A percentile compares a stretch with the other conserved stretches of the same genome.
Evolutionary conservation across 192 early-diverging fungal genomes (phyloP).

Genomic region (Coemansia sp.): DNA sequence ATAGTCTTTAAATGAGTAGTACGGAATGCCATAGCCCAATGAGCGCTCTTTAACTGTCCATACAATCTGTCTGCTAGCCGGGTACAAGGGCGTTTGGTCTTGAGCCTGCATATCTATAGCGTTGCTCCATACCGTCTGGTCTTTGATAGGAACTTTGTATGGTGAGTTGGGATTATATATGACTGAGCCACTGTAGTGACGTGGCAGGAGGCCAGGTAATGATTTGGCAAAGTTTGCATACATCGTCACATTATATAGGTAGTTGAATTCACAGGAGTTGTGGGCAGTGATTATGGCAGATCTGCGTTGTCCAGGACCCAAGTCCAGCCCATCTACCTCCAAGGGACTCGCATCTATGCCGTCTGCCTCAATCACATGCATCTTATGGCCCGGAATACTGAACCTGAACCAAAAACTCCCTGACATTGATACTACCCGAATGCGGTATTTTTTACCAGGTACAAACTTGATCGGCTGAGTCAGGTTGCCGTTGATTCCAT

Average conservation of each 20-base stretch:
- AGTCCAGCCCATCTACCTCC: slow-evolving; percentile 55
- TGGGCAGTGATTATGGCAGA: slow-evolving; percentile 73
- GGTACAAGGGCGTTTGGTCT: background rate
- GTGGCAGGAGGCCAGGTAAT: slow-evolving; percentile 32
- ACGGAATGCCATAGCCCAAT: background rate
- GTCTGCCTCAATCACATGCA: slow-evolving; percentile 76
- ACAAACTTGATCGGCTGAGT: slow-evolving; percentile 55
- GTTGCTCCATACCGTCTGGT: slow-evolving; percentile 1
- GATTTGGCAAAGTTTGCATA: slow-evolving; percentile 27
- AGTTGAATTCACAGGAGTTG: slow-evolving; percentile 56
- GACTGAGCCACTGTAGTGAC: slow-evolving; percentile 17
- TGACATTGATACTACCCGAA: slow-evolving; percentile 72
- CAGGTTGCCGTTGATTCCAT: slow-evolving; percentile 34
- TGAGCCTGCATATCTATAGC: background rate
- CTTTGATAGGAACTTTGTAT: background rate
- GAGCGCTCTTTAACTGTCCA: background rate
- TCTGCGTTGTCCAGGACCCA: slow-evolving; percentile 68
- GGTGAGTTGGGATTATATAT: slow-evolving; percentile 10
- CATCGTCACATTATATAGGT: slow-evolving; percentile 63
- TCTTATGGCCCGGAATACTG: slow-evolving; percentile 68
- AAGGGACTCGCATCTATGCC: slow-evolving; percentile 58
- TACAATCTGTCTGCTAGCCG: background rate
- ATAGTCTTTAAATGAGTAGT: background rate
- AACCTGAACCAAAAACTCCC: slow-evolving; percentile 65
- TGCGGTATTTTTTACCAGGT: slow-evolving; percentile 72